Evolutionary conservation across 768 basidiomycete genomes (phyloP).

Genomic region (Lactarius trivialis): DNA sequence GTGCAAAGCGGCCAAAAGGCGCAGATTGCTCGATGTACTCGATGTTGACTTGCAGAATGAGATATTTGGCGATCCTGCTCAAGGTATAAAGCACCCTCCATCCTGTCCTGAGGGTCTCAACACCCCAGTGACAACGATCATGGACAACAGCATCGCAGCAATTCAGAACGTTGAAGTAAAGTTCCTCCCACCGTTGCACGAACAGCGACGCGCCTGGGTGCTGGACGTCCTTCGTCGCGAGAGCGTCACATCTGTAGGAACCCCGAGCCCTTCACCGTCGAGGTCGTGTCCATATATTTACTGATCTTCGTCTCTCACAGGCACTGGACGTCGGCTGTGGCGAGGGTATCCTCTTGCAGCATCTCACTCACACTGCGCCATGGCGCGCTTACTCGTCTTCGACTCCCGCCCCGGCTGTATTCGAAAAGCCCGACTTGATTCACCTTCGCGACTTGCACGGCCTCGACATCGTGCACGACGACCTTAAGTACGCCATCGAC

Average conservation of each 20-base stretch:
- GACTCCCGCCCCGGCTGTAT: conserved; percentile 12
- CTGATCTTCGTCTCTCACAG: conserved; percentile 32
- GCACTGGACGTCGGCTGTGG: conserved; percentile 83
- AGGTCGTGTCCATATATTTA: not conserved
- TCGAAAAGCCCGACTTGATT: conserved; percentile 34
- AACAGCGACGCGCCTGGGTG: conserved; percentile 68
- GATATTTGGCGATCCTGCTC: not conserved
- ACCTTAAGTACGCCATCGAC: conserved; percentile 50
- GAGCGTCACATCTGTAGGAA: conserved; percentile 43
- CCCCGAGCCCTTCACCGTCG: not conserved
- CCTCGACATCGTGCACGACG: conserved; percentile 53
- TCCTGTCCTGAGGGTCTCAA: not conserved
- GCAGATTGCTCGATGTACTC: not conserved
- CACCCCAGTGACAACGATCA: not conserved
- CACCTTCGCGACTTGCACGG: conserved; percentile 58
- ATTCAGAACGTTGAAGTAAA: conserved; percentile 33
- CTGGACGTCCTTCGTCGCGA: conserved; percentile 56
- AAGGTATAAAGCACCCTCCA: conserved; percentile 4
- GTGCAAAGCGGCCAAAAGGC: not conserved
- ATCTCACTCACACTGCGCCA: conserved; percentile 68
- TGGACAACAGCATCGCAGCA: not conserved
- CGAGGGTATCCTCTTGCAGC: conserved; percentile 63
- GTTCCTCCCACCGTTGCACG: conserved; percentile 61
- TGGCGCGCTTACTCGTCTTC: conserved; percentile 45
- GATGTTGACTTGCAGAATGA: not conserved